These are phyloP conservation scores for Spathaspora arborariae DNA, from an alignment of 805 yeast genomes.

Conservation along the genomic window DNA sequence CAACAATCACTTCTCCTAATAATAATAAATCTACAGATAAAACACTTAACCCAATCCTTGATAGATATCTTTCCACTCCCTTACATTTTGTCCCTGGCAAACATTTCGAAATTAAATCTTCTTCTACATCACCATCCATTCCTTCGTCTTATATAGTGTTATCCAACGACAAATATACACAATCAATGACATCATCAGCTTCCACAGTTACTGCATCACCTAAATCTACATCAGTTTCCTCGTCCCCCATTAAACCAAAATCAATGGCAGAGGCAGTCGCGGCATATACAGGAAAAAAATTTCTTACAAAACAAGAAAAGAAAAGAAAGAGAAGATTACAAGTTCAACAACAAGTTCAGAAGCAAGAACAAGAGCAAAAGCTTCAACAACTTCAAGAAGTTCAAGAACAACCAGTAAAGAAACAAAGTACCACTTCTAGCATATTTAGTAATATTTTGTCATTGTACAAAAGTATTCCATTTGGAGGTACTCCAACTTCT, in stretches of 20 bases:
- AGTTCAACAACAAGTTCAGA: conserved; percentile 12
- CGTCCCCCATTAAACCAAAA: conserved; percentile 27
- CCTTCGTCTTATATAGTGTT: conserved; percentile 40
- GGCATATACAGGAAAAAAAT: conserved; percentile 52
- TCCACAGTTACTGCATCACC: background rate
- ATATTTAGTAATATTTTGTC: conserved; percentile 1
- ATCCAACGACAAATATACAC: conserved; percentile 5
- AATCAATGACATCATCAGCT: conserved; percentile 4
- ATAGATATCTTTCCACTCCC: conserved; percentile 59
- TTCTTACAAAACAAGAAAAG: conserved; percentile 45
- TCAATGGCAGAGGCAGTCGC: conserved; percentile 60
- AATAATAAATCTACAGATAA: background rate
- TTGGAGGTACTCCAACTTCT: conserved; percentile 3
- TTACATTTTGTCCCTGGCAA: conserved; percentile 61
- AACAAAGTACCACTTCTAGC: conserved; percentile 1
- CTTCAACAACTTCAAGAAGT: conserved; percentile 1
- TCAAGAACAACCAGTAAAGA: conserved; percentile 2
- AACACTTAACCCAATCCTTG: conserved; percentile 51
- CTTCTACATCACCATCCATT: conserved; percentile 9
- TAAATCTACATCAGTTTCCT: background rate
- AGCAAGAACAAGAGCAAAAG: conserved; percentile 23
- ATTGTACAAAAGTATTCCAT: background rate
- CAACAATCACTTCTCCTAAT: background rate
- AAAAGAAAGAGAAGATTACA: conserved; percentile 11
- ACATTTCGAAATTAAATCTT: conserved; percentile 41